Evolutionary conservation across 1,284 basidiomycete genomes (phyloP).

Genomic region (Trichosporon sp.): DNA sequence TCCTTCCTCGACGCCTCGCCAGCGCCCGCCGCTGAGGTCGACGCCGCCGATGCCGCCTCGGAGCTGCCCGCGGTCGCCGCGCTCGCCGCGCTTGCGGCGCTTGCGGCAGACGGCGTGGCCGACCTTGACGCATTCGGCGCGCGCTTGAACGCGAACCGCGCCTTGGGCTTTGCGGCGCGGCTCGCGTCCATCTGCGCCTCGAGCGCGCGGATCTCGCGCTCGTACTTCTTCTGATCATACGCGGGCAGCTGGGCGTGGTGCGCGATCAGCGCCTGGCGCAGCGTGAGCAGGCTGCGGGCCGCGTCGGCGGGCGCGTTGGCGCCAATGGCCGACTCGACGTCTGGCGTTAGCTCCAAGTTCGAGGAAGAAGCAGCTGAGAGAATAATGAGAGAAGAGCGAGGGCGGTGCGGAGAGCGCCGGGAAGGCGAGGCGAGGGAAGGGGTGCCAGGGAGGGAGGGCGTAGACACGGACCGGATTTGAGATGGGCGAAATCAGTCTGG

Average conservation of each 20-base stretch:
- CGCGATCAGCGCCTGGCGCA: not conserved
- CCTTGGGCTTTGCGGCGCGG: not conserved
- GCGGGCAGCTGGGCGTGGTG: not conserved
- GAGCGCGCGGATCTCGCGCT: not conserved
- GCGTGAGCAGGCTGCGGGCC: not conserved
- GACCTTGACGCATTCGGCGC: not conserved
- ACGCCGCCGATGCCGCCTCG: not conserved
- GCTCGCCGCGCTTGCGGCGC: too few relatives aligned
- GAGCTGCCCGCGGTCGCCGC: not conserved
- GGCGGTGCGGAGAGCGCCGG: not conserved
- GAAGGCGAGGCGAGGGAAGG: not conserved
- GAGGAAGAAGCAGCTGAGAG: not conserved
- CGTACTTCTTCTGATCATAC: not conserved
- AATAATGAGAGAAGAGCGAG: not conserved
- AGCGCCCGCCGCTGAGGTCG: not conserved
- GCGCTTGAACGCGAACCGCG: not conserved
- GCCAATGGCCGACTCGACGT: not conserved
- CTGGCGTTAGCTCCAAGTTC: not conserved
- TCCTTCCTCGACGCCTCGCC: not conserved
- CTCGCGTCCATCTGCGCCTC: not conserved
- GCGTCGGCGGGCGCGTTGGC: not conserved
- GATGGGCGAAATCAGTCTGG: not conserved
- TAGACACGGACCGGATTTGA: not conserved
- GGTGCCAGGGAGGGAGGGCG: not conserved
- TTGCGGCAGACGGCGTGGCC: not conserved